Evolutionary conservation across 2,329 filamentous ascomycete species (phyloP).

Genomic region (Xylaria sp.): DNA sequence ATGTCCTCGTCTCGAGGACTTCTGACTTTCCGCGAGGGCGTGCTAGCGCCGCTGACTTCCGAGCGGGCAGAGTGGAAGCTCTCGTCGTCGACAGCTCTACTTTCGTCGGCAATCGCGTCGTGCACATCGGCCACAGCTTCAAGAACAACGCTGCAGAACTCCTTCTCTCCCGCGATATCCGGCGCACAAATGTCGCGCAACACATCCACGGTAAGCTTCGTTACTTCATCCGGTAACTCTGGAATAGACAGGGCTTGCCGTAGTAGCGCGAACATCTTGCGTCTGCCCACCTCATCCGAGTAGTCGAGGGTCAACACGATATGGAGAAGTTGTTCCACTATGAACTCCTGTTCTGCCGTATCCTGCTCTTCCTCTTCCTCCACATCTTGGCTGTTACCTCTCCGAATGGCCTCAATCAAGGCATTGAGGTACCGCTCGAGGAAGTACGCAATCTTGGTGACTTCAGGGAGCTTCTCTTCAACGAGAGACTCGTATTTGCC

Average conservation of each 20-base stretch:
- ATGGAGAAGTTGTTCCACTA: slow-evolving; percentile 89
- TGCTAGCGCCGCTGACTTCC: slow-evolving; percentile 66
- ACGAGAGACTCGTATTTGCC: slow-evolving; percentile 69
- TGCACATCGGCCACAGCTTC: slow-evolving; percentile 96
- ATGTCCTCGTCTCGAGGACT: slow-evolving; percentile 39
- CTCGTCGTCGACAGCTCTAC: slow-evolving; percentile 55
- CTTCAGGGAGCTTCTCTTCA: slow-evolving; percentile 92
- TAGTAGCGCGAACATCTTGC: slow-evolving; percentile 92
- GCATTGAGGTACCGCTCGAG: slow-evolving; percentile 73
- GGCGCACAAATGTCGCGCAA: slow-evolving; percentile 77
- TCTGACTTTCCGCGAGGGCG: slow-evolving; percentile 45
- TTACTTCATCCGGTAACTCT: slow-evolving; percentile 86
- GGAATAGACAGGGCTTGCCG: slow-evolving; percentile 79
- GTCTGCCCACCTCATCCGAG: slow-evolving; percentile 89
- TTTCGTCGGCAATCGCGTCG: slow-evolving; percentile 77
- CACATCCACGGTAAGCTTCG: slow-evolving; percentile 77
- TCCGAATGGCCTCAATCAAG: slow-evolving; percentile 59
- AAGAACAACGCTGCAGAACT: slow-evolving; percentile 79
- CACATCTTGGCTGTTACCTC: slow-evolving; percentile 48
- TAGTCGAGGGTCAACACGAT: slow-evolving; percentile 92
- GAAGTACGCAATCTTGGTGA: slow-evolving; percentile 83
- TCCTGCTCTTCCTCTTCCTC: slow-evolving; percentile 67
- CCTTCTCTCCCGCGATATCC: slow-evolving; percentile 67
- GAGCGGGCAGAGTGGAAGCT: slow-evolving; percentile 94
- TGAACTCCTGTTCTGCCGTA: slow-evolving; percentile 85